Percentiles rank a stretch among this genome's conserved stretches.
These are phyloP conservation scores for Nicotiana tabacum DNA, from an alignment of 257 asterid genomes.

Conservation along the genomic window DNA sequence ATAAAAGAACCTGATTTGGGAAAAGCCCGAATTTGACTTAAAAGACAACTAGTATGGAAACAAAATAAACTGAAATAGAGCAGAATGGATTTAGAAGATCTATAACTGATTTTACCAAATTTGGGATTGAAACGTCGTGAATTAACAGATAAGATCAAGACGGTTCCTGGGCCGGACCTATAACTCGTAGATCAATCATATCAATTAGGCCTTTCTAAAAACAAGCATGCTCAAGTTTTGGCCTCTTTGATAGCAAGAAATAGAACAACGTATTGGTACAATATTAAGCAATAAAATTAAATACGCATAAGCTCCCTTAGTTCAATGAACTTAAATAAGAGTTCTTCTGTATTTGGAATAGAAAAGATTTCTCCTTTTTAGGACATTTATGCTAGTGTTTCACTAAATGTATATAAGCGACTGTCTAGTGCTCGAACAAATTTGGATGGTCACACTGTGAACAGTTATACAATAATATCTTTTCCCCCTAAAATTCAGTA, in stretches of 20 bases:
- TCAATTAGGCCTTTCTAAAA: neutral
- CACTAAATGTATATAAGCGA: neutral
- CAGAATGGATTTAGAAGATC: neutral
- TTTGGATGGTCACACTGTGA: no score
- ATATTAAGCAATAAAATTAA: neutral
- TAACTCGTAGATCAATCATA: neutral
- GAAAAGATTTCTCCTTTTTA: neutral
- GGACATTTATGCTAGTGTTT: neutral
- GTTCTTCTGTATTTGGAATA: neutral
- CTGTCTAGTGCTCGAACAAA: no score
- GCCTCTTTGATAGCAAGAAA: neutral
- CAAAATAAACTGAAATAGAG: neutral
- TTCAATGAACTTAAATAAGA: neutral
- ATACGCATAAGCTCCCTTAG: neutral
- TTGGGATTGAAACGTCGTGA: neutral
- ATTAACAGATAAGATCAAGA: neutral
- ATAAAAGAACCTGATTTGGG: no score
- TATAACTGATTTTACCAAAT: neutral
- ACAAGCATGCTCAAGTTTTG: neutral
- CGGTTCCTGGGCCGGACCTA: neutral
- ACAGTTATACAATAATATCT: no score
- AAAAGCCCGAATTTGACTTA: neutral
- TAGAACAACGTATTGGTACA: neutral
- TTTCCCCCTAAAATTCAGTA: neutral
- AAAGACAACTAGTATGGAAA: neutral